These are phyloP conservation scores for Sarocladium brachiariae DNA, from an alignment of 2,329 filamentous ascomycete species.

Conservation along the genomic window DNA sequence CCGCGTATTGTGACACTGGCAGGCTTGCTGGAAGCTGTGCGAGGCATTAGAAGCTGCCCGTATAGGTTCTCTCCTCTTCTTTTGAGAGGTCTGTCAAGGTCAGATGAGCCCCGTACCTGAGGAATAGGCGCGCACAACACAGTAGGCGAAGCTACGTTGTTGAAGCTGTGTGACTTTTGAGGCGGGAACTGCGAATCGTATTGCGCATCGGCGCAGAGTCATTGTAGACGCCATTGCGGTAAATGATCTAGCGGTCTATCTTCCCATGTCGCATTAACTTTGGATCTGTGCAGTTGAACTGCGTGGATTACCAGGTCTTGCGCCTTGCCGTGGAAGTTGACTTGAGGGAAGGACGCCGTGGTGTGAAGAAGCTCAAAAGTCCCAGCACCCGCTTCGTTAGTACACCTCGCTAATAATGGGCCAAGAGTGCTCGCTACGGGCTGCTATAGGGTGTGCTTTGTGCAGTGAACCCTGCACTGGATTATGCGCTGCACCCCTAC, in stretches of 20 bases:
- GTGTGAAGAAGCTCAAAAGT: no score
- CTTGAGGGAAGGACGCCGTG: neutral
- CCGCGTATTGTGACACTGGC: constrained; percentile 50
- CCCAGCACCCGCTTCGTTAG: no score
- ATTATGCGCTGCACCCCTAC: no score
- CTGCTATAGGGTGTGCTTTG: no score
- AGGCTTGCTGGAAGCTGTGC: neutral
- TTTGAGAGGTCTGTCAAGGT: no score
- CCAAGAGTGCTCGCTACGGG: no score
- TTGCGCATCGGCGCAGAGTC: neutral
- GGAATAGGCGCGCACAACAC: constrained; percentile 18
- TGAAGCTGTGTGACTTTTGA: constrained; percentile 18
- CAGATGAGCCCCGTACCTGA: constrained; percentile 11
- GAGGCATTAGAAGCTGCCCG: neutral
- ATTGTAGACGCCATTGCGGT: constrained; percentile 1
- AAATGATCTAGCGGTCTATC: constrained; percentile 13
- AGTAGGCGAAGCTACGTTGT: constrained; percentile 19
- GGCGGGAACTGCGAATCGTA: constrained; percentile 19
- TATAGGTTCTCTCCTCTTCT: no score
- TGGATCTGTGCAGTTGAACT: neutral
- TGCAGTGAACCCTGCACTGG: no score
- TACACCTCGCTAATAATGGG: no score
- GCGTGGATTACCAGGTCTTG: neutral
- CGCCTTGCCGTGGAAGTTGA: neutral
- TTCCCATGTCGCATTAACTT: neutral